phyloP scores from a whole-genome alignment of 805 yeast species.

The Nakazawaea sp. region DNA sequence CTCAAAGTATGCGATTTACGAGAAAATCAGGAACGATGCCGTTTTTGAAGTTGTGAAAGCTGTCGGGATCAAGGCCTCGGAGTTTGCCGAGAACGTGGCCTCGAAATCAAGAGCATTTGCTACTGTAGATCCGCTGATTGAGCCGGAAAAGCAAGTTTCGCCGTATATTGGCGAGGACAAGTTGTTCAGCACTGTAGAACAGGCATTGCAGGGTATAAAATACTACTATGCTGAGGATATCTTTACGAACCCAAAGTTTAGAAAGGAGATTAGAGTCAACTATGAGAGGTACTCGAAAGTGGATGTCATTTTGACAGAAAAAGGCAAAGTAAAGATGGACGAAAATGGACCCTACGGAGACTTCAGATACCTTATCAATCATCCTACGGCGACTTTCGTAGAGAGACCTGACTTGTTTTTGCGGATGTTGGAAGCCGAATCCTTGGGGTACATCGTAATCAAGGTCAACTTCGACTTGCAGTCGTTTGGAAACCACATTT shows the following conservation, averaged over 20 bases:
- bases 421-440: slow-evolving; percentile 89
- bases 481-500: slow-evolving; percentile 38
- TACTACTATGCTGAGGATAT: slow-evolving; percentile 75
- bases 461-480: slow-evolving; percentile 39
- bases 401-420: slow-evolving; percentile 74
- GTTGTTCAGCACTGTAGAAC: slow-evolving; percentile 46
- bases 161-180: slow-evolving; percentile 27
- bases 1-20: slow-evolving; percentile 55
- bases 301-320: slow-evolving; percentile 75
- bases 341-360: slow-evolving; percentile 78
- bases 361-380: slow-evolving; percentile 83
- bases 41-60: slow-evolving; percentile 60
- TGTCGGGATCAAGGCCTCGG: slow-evolving; percentile 71
- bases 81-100: slow-evolving; percentile 76
- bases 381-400: slow-evolving; percentile 69
- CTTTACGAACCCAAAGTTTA: slow-evolving; percentile 71
- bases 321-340: slow-evolving; percentile 73
- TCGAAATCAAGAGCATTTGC: slow-evolving; percentile 62
- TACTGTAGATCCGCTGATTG: slow-evolving; percentile 57
- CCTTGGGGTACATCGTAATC: slow-evolving; percentile 62
- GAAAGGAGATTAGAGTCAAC: slow-evolving; percentile 61
- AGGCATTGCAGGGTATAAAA: slow-evolving; percentile 68
- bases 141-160: slow-evolving; percentile 57
- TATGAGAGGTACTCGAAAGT: slow-evolving; percentile 59
- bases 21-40: slow-evolving; percentile 58